Base-by-base conservation (phyloP, 352 stramenopile species). In the Phytophthora litchii region DNA sequence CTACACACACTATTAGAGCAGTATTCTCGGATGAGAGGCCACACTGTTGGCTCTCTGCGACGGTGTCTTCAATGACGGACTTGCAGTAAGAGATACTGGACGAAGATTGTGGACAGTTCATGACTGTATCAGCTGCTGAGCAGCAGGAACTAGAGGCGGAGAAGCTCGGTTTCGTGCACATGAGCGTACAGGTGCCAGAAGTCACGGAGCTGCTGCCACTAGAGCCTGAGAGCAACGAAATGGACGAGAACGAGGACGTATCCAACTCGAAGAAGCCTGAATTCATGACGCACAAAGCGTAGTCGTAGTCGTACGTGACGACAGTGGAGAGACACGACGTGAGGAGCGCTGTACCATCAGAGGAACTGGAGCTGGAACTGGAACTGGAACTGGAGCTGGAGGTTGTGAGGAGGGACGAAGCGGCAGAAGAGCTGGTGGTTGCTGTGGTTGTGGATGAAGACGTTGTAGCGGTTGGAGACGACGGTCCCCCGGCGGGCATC, bases 201-300 rank as follows among this genome's bases (percentile, higher is more conserved):
- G 47, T 69, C 46, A 54, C 45, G 10, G 37, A 38, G 1, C 40
- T 45, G n/a, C 44, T 51, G 25, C 44, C 52, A 41, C 45, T 68
- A 8, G 61, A 54, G 47, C 34, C 36, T 13, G 54, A 66, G 21
- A 40, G 38, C 27, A 54, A 31, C 48, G 25, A 48, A n/a, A 43
- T 48, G 12, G 46, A 58, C n/a, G 35, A 19, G 21, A 68, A 64
- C 6, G 21, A 17, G 2, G 49, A 54, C 34, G 61, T 34, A 7
- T 62, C 34, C 29, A 80, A 32, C 42, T 74, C 55, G 50, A 89
- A 86, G 44, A 89, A 70, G 31, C 80, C 80, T 19, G 77, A 78
- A 61, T 89, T 89, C 75, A 87, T 87, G 53, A 87, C 52, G 61
- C 80, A 89, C 29, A 76, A 45, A 29, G 72, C 72, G 55, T 89